Evolutionary conservation across 768 basidiomycete genomes (phyloP).

Genomic region (Butyriboletus loyo): DNA sequence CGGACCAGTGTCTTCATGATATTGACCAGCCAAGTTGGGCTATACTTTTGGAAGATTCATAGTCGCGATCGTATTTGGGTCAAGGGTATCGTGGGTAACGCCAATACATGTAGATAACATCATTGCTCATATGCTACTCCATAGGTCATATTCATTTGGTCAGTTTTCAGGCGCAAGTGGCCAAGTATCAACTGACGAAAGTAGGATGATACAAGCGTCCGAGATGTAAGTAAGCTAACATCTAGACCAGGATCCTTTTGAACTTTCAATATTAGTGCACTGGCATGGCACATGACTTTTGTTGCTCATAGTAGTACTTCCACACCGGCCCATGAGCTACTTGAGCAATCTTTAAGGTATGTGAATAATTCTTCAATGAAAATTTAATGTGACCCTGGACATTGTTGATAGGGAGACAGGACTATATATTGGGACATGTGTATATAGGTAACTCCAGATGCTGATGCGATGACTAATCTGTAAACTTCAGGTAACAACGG

Average conservation of each 20-base stretch:
- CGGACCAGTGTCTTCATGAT: slow-evolving; percentile 15
- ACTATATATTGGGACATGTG: slow-evolving; percentile 14
- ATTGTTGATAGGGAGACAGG: slow-evolving; percentile 10
- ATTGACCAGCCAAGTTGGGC: slow-evolving; percentile 22
- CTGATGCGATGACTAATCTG: slow-evolving; percentile 1
- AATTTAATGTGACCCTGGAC: not conserved
- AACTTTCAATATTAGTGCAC: slow-evolving; percentile 4
- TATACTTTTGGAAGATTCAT: slow-evolving; percentile 22
- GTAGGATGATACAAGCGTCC: slow-evolving; percentile 19
- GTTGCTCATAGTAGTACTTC: slow-evolving; percentile 1
- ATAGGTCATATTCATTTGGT: slow-evolving; percentile 24
- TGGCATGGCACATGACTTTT: slow-evolving; percentile 6
- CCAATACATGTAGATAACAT: too few species aligned
- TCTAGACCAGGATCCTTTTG: not conserved
- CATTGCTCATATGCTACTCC: not conserved
- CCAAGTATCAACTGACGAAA: not conserved
- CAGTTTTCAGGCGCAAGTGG: not conserved
- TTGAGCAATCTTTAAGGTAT: not conserved
- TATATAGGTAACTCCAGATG: not conserved
- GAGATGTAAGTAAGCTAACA: slow-evolving; percentile 8
- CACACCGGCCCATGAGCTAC: not conserved
- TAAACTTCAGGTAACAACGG: slow-evolving; percentile 11
- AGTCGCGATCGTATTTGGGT: slow-evolving; percentile 20
- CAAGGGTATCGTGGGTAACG: slow-evolving; percentile 17
- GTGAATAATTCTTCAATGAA: not conserved